These are phyloP conservation scores for Colletotrichum sp. DNA, from an alignment of 2,329 filamentous ascomycete genomes.

Conservation along the genomic window DNA sequence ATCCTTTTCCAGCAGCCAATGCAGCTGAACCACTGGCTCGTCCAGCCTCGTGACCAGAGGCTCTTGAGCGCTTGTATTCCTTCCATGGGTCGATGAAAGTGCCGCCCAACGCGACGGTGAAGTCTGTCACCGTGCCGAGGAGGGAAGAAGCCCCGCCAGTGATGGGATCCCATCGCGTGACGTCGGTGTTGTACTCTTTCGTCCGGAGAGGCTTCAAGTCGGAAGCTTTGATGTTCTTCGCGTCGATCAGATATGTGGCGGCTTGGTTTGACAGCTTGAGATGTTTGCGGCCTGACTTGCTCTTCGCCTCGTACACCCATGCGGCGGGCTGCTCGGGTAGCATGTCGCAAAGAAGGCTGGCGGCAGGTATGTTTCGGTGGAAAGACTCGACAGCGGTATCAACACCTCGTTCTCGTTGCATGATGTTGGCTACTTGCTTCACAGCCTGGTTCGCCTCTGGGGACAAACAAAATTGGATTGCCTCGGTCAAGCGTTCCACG, in stretches of 20 bases:
- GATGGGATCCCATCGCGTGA: conserved; percentile 33
- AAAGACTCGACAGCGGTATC: conserved; percentile 40
- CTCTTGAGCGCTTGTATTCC: not conserved
- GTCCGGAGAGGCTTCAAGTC: conserved; percentile 39
- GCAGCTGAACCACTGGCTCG: conserved; percentile 1
- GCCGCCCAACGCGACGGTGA: conserved; percentile 14
- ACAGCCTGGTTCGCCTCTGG: conserved; percentile 32
- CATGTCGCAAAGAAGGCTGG: conserved; percentile 37
- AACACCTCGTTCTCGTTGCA: conserved; percentile 34
- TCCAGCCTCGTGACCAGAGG: not conserved
- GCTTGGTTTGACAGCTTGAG: not conserved
- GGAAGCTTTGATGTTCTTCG: not conserved
- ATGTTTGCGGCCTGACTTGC: conserved; percentile 27
- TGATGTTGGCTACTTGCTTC: conserved; percentile 35
- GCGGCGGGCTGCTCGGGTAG: conserved; percentile 52
- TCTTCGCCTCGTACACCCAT: conserved; percentile 44
- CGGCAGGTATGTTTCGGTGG: conserved; percentile 37
- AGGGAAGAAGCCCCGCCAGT: conserved; percentile 5
- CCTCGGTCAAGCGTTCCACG: conserved; percentile 36
- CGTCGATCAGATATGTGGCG: not conserved
- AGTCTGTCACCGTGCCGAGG: conserved; percentile 9
- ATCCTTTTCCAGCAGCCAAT: conserved; percentile 10
- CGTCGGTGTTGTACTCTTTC: conserved; percentile 28
- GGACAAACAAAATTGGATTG: conserved; percentile 37
- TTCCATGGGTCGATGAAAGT: conserved; percentile 21